A percentile compares a stretch with the other conserved stretches of the same genome.
Evolutionary conservation across 108 stramenopile genomes (phyloP).

Genomic region (Skeletonema grethae): DNA sequence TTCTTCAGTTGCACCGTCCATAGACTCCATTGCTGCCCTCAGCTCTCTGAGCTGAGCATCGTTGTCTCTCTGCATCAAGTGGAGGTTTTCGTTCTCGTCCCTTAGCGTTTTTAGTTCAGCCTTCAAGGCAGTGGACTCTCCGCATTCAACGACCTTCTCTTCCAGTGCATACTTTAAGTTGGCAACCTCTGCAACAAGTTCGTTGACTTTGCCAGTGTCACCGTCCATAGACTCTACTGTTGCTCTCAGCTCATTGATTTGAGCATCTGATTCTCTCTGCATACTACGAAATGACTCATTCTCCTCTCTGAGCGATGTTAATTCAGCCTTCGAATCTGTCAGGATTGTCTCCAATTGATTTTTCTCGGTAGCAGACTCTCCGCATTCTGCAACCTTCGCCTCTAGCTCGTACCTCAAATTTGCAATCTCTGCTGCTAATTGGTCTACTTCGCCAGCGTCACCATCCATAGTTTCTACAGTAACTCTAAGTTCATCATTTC

Average conservation of each 20-base stretch:
- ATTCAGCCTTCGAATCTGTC: slow-evolving; percentile 7
- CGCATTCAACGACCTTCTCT: slow-evolving; percentile 21
- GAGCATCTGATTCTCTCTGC: slow-evolving; percentile 18
- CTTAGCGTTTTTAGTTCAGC: slow-evolving; percentile 12
- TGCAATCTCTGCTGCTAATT: slow-evolving; percentile 36
- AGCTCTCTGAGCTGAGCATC: slow-evolving; percentile 27
- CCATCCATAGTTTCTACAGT: slow-evolving; percentile 30
- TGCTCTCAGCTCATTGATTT: slow-evolving; percentile 32
- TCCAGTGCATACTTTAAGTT: slow-evolving; percentile 36
- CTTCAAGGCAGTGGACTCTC: no score
- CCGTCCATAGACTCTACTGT: slow-evolving; percentile 31
- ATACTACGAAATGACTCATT: slow-evolving; percentile 24
- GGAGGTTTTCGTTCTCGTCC: slow-evolving; percentile 38
- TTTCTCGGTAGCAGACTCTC: slow-evolving; percentile 5
- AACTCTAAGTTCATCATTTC: slow-evolving; percentile 28
- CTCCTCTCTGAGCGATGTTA: slow-evolving; percentile 30
- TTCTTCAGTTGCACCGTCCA: slow-evolving; percentile 25
- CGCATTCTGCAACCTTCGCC: slow-evolving; percentile 24
- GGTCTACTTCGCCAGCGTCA: slow-evolving; percentile 22
- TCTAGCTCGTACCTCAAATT: slow-evolving; percentile 37
- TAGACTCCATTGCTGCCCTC: slow-evolving; percentile 29
- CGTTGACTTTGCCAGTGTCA: slow-evolving; percentile 24
- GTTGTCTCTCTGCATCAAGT: slow-evolving; percentile 14
- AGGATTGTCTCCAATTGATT: slow-evolving; percentile 13
- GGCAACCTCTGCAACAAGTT: slow-evolving; percentile 37